phyloP scores from a whole-genome alignment of 2,329 filamentous ascomycete species.

The Ceratocystis destructans region DNA sequence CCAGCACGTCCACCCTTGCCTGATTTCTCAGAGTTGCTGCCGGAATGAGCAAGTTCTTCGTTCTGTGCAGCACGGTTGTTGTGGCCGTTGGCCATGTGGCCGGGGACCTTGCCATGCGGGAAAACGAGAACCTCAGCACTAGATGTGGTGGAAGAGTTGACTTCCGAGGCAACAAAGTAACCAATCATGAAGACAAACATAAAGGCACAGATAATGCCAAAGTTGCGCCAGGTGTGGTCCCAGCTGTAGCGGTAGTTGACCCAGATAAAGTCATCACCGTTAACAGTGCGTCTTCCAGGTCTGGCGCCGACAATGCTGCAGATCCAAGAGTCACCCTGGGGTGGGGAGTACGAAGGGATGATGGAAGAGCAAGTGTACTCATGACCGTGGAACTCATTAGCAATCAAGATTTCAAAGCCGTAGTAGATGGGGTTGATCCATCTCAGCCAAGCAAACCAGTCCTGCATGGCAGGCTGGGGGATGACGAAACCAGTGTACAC shows the following conservation, averaged over 20 bases:
- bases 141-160: slow-evolving; percentile 49
- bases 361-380: slow-evolving; percentile 42
- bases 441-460: slow-evolving; percentile 63
- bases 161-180: slow-evolving; percentile 50
- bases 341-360: slow-evolving; percentile 34
- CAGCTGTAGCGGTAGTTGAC: slow-evolving; percentile 43
- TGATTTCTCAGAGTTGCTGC: slow-evolving; percentile 29
- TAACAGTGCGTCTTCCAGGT: slow-evolving; percentile 40
- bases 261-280: slow-evolving; percentile 47
- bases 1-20: slow-evolving; percentile 21
- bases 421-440: slow-evolving; percentile 64
- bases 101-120: slow-evolving; percentile 39
- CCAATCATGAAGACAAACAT: slow-evolving; percentile 47
- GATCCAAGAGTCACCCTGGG: slow-evolving; percentile 35
- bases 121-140: slow-evolving; percentile 60
- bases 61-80: slow-evolving; percentile 24
- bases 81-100: slow-evolving; percentile 27
- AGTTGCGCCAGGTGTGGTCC: slow-evolving; percentile 50
- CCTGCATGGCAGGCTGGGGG: slow-evolving; percentile 44
- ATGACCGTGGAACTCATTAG: slow-evolving; percentile 53
- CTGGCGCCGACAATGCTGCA: slow-evolving; percentile 42
- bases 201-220: slow-evolving; percentile 54
- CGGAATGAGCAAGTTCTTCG: slow-evolving; percentile 24
- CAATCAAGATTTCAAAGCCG: slow-evolving; percentile 56
- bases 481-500: slow-evolving; percentile 47